Conservation (phyloP, 2,329 filamentous ascomycete species). For the Leptographium wingfieldii region DNA sequence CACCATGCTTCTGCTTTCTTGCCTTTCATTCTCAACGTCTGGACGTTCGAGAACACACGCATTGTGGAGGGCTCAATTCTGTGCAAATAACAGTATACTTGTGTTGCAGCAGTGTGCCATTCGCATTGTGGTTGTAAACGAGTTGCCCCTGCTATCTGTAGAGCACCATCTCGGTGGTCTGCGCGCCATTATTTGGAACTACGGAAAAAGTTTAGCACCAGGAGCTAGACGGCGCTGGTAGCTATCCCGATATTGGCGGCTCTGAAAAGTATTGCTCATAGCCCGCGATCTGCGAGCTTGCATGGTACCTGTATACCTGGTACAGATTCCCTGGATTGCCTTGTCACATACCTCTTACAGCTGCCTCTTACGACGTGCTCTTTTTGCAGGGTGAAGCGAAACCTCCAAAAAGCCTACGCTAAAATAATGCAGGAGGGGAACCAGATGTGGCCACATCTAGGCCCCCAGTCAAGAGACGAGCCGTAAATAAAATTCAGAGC, state of each 20-base stretch:
- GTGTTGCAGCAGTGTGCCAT: conserved; percentile 20
- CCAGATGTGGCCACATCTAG: conserved; percentile 46
- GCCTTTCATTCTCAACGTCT: conserved; percentile 21
- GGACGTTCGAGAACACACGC: conserved; percentile 20
- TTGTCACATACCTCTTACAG: too few relatives aligned
- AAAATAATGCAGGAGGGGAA: conserved; percentile 22
- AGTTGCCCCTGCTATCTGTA: conserved; percentile 15
- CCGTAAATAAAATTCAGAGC: conserved; percentile 49
- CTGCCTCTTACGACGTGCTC: too few relatives aligned
- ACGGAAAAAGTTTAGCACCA: conserved; percentile 4
- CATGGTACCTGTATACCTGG: background rate
- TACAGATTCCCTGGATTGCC: too few relatives aligned
- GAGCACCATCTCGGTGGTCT: conserved; percentile 19
- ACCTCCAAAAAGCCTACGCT: conserved; percentile 13
- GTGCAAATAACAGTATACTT: conserved; percentile 18
- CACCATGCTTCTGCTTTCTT: conserved; percentile 23
- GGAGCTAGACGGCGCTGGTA: conserved; percentile 1
- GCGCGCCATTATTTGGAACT: conserved; percentile 15
- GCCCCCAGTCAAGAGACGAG: conserved; percentile 39
- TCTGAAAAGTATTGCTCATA: too few relatives aligned
- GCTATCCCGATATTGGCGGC: too few relatives aligned
- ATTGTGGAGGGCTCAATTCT: conserved; percentile 23
- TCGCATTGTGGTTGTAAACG: conserved; percentile 17
- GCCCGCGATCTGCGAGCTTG: background rate
- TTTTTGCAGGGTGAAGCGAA: background rate